Conservation (phyloP, 2,329 filamentous ascomycete genomes). For the Fusarium papillatum region DNA sequence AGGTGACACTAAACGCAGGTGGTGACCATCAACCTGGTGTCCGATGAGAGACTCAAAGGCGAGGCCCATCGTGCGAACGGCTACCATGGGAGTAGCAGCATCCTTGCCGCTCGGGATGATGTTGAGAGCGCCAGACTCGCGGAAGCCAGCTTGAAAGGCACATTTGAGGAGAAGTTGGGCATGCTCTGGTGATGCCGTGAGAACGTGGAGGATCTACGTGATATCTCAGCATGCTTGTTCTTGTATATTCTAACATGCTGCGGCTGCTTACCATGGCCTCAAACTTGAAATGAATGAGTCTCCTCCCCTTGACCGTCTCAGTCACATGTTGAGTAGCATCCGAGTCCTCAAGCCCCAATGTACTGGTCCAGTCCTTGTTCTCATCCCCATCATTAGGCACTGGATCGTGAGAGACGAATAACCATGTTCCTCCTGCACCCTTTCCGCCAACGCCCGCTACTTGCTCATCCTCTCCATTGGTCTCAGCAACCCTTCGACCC, state of each 20-base stretch:
- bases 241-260: constrained; percentile 41
- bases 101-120: constrained; percentile 56
- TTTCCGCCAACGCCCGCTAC: constrained; percentile 83
- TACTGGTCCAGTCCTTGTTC: constrained; percentile 47
- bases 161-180: constrained; percentile 83
- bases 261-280: constrained; percentile 86
- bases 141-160: constrained; percentile 86
- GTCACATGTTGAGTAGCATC: constrained; percentile 42
- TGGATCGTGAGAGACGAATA: constrained; percentile 89
- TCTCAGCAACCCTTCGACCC: constrained; percentile 66
- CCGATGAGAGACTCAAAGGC: constrained; percentile 87
- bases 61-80: constrained; percentile 86
- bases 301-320: constrained; percentile 49
- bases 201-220: constrained; percentile 86
- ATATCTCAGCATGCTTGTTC: constrained; percentile 38
- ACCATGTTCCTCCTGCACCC: constrained; percentile 85
- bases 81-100: constrained; percentile 78
- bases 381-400: constrained; percentile 55
- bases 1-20: constrained; percentile 69
- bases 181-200: constrained; percentile 80
- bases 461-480: constrained; percentile 42
- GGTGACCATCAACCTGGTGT: constrained; percentile 54
- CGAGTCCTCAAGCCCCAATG: constrained; percentile 42
- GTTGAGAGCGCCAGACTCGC: constrained; percentile 89
- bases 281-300: constrained; percentile 88